A percentile compares a stretch with the other conserved stretches of the same genome.
phyloP scores from a whole-genome alignment of 139 green algal genomes.

The Tetraselmis striata region DNA sequence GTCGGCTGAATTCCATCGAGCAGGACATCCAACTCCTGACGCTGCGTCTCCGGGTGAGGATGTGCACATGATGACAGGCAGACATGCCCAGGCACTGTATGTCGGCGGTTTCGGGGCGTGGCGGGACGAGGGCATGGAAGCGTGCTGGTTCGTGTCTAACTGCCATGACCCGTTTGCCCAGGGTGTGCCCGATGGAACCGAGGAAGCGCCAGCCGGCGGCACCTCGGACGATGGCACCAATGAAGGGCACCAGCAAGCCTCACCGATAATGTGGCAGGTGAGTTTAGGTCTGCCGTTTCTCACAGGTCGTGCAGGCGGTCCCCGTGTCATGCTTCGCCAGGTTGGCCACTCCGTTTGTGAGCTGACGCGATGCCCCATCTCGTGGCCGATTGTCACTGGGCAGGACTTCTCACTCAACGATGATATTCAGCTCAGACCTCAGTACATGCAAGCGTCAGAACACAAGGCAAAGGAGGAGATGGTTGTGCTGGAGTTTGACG shows the following conservation, averaged over 20 bases:
- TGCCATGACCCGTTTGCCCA: no score
- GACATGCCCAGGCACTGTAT: no score
- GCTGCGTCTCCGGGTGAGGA: background rate
- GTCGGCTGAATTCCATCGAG: background rate
- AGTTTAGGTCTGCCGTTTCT: no score
- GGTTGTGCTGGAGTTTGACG: background rate
- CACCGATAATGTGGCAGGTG: background rate
- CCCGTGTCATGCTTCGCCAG: no score
- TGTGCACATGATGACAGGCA: no score
- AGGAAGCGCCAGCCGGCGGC: background rate
- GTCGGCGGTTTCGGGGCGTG: no score
- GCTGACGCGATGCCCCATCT: no score
- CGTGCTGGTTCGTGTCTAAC: background rate
- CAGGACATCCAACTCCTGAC: background rate
- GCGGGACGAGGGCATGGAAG: no score
- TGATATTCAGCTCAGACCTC: background rate
- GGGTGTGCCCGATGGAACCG: background rate
- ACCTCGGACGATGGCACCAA: background rate
- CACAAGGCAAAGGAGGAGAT: background rate
- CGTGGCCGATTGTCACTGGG: no score
- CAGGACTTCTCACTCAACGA: background rate
- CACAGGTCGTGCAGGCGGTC: no score
- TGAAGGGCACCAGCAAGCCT: background rate
- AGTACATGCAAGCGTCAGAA: background rate
- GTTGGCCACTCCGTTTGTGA: no score